A percentile compares a stretch with the other conserved stretches of the same genome.
phyloP scores from a whole-genome alignment of 2,329 filamentous ascomycete genomes.

The Cytospora mali region DNA sequence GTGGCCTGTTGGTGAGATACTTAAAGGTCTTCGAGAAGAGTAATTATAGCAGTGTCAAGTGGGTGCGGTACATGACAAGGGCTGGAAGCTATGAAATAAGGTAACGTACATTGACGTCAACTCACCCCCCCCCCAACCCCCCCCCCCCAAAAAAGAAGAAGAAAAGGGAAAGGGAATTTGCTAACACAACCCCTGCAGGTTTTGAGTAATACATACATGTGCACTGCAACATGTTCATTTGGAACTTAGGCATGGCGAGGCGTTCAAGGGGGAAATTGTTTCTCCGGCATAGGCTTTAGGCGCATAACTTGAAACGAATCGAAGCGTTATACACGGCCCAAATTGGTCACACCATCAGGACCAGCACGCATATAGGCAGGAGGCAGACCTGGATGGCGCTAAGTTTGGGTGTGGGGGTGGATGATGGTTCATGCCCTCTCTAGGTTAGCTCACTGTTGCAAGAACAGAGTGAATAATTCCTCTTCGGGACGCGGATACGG shows the following conservation, averaged over 20 bases:
- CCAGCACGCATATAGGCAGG: neutral
- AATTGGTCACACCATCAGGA: neutral
- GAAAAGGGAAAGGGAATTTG: no score
- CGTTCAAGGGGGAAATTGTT: conserved; percentile 6
- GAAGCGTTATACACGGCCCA: neutral
- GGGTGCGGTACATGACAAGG: conserved; percentile 98
- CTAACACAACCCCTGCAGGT: conserved; percentile 4
- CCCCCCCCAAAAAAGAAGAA: no score
- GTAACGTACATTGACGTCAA: conserved; percentile 48
- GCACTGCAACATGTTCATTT: neutral
- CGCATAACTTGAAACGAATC: conserved; percentile 1
- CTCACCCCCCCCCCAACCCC: no score
- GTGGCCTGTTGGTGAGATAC: conserved; percentile 87
- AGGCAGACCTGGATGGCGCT: neutral
- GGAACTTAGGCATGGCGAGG: conserved; percentile 19
- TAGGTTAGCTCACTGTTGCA: neutral
- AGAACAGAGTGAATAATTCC: neutral
- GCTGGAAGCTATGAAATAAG: conserved; percentile 97
- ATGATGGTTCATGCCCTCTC: neutral
- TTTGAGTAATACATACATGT: conserved; percentile 9
- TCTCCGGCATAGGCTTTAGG: neutral
- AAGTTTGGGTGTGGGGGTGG: neutral
- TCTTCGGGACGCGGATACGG: neutral
- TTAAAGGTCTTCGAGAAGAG: conserved; percentile 99
- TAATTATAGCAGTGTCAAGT: conserved; percentile 98